These are phyloP conservation scores for Halenospora varia DNA, from an alignment of 495 filamentous ascomycete species.

Conservation along the genomic window DNA sequence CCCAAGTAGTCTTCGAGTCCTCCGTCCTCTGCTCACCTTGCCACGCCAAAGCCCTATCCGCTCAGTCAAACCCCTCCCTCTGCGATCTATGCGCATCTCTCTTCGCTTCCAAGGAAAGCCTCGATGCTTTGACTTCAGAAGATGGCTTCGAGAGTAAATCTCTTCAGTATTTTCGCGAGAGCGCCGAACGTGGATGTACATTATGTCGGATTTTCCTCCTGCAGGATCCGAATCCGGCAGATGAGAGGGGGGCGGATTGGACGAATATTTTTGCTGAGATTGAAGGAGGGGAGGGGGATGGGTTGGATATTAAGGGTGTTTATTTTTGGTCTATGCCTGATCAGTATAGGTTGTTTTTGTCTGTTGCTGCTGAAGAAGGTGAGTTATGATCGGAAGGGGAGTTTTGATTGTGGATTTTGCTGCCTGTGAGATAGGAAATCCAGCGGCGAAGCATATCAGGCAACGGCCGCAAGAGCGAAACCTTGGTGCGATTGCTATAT, in stretches of 20 bases:
- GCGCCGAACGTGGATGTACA: not conserved
- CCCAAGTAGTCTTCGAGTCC: not conserved
- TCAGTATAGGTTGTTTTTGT: not conserved
- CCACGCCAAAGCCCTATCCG: not conserved
- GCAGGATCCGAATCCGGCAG: conserved; percentile 11
- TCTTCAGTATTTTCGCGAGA: too few species aligned
- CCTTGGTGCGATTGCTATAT: not conserved
- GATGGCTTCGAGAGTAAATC: not conserved
- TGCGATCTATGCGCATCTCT: not conserved
- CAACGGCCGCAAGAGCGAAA: conserved; percentile 1
- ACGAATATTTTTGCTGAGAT: not conserved
- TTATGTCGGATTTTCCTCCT: conserved; percentile 10
- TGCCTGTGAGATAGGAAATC: conserved; percentile 1
- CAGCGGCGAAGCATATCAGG: conserved; percentile 5
- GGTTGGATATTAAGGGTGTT: conserved; percentile 1
- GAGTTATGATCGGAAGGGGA: not conserved
- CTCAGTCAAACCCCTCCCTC: conserved; percentile 1
- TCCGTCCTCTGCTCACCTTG: not conserved
- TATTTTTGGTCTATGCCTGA: conserved; percentile 4
- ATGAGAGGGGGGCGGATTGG: not conserved
- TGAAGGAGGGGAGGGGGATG: not conserved
- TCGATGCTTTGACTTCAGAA: not conserved
- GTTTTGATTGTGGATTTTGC: not conserved
- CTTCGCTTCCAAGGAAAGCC: not conserved
- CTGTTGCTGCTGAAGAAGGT: conserved; percentile 4